Evolutionary conservation across 371 early-diverging fungal genomes (phyloP).

Genomic region (Mortierella sp.): DNA sequence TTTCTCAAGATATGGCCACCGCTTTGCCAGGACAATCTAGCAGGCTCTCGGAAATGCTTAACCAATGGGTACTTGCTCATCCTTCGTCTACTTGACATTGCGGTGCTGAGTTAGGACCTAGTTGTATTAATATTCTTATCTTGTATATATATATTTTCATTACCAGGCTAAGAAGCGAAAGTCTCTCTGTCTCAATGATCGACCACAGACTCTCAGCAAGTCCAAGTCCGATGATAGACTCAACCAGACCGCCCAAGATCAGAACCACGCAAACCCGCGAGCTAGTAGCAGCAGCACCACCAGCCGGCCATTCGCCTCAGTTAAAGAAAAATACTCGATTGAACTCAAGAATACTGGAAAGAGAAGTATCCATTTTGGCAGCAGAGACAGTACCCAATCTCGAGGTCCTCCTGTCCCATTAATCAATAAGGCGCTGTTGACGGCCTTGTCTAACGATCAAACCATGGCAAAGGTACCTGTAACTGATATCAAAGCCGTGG

Average conservation of each 20-base stretch:
- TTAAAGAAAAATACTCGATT: conserved; percentile 20
- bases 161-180: conserved; percentile 24
- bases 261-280: neutral
- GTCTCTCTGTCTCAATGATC: conserved; percentile 19
- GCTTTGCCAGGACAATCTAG: conserved; percentile 54
- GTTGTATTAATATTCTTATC: neutral
- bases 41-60: conserved; percentile 40
- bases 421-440: conserved; percentile 64
- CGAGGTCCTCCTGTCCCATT: conserved; percentile 37
- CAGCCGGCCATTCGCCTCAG: conserved; percentile 13
- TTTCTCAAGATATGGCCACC: conserved; percentile 74
- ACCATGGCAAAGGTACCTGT: conserved; percentile 68
- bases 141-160: neutral
- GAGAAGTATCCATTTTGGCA: conserved; percentile 35
- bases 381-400: conserved; percentile 50
- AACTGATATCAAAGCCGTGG: conserved; percentile 87
- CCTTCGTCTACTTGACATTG: neutral
- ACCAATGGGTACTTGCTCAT: conserved; percentile 35
- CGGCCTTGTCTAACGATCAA: conserved; percentile 66
- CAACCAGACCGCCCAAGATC: conserved; percentile 15
- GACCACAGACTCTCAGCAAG: conserved; percentile 15
- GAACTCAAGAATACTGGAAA: conserved; percentile 4
- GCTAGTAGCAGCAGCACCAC: neutral
- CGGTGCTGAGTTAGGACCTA: neutral
- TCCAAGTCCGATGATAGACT: conserved; percentile 34